Evolutionary conservation across 768 basidiomycete genomes (phyloP), one percentile per base, ranked within the genome.

Genomic region (Leucosporidium creatinivorum): DNA sequence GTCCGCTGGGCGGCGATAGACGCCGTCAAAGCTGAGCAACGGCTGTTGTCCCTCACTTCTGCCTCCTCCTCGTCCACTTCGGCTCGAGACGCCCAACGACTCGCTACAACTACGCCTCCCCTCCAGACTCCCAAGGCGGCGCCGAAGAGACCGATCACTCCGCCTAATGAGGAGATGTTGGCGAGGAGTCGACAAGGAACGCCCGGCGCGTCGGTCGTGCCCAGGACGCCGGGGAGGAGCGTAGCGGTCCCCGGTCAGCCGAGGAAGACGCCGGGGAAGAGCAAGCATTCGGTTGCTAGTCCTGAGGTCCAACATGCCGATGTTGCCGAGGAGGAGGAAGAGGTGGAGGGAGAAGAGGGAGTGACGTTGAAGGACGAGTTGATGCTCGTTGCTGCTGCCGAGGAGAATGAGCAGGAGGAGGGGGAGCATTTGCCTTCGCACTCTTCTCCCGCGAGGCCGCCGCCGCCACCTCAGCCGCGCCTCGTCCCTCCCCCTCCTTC

Each of bases 1-100:
- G 83, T 86, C 23, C 90, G 91, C 75, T 94, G 93, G 92, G 85
- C 90, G 2, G 92, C 92, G 7, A 82, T 85, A 4, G 91, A 96
- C 75, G 89, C 71, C 36, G 48, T 70, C 21, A 68, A 63, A 33
- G 61, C 67, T n/a, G 71, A 73, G 47, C 55, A 64, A 26, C 33
- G 61, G 47, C 28, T 30, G 50, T 13, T 44, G 31, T 21, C 26
- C 9, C 59, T 28, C 10, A 55, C 49, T 23, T 44, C 66, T 21
- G 10, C 44, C 23, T 47, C 69, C 25, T 54, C 64, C 52, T 5
- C 33, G 5, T 33, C 33, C 33, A 33, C 33, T 10, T 33, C 60
- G 18, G 65, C 47, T 8, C 76, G 74, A 56, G 84, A 82, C 64
- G 78, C 80, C 0, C 58, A 36, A 25, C 54, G 4, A 26, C 66